phyloP scores from a whole-genome alignment of 257 asterid species.

The Cynanchum wilfordii region DNA sequence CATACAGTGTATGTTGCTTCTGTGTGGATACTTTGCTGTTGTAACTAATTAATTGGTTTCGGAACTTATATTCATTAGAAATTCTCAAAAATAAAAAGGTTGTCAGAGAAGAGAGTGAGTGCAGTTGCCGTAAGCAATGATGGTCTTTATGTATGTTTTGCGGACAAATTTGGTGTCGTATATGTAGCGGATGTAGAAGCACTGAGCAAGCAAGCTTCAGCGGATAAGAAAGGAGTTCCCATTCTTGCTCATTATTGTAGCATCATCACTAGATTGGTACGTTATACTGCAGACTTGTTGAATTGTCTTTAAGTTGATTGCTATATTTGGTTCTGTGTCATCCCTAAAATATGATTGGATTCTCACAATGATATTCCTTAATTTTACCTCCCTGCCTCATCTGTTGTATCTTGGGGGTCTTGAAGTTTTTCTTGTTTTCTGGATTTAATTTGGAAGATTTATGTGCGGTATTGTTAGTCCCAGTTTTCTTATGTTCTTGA shows the following conservation, averaged over 20 bases:
- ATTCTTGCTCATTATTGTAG: constrained; percentile 94
- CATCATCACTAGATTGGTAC: constrained; percentile 91
- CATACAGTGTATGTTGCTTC: constrained; percentile 53
- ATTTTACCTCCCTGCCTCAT: background rate
- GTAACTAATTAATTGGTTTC: background rate
- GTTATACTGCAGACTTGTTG: constrained; percentile 13
- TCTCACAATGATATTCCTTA: background rate
- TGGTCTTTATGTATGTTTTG: constrained; percentile 62
- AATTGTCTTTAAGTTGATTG: no score
- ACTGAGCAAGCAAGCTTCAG: constrained; percentile 23
- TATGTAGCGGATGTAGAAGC: constrained; percentile 50
- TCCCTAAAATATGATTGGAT: background rate
- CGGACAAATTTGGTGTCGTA: constrained; percentile 91
- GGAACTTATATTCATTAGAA: background rate
- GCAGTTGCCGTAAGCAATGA: constrained; percentile 70
- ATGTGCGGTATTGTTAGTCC: background rate
- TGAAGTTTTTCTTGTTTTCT: no score
- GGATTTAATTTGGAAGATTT: no score
- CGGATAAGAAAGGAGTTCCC: constrained; percentile 60
- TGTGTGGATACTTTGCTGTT: background rate
- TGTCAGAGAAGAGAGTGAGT: constrained; percentile 90
- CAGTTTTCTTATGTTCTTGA: background rate
- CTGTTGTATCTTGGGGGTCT: background rate
- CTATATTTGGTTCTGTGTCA: background rate
- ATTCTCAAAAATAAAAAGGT: constrained; percentile 31